Evolutionary conservation across 2,329 filamentous ascomycete species (phyloP).

Genomic region (Alternaria gansuensis): DNA sequence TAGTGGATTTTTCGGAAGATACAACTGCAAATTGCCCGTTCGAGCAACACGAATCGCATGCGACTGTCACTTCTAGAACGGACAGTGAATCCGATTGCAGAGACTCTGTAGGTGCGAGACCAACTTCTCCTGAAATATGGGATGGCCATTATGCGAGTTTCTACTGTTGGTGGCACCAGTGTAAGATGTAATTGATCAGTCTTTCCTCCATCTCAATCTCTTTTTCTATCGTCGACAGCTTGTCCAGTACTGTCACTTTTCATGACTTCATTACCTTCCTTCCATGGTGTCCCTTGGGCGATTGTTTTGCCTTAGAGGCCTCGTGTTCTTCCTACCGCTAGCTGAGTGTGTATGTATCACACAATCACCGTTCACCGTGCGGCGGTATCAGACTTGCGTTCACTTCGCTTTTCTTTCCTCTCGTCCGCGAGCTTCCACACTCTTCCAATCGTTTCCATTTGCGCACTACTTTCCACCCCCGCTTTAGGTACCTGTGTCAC

Average conservation of each 20-base stretch:
- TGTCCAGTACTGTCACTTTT: not conserved
- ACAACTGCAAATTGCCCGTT: not conserved
- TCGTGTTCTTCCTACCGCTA: not conserved
- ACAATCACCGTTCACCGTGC: not conserved
- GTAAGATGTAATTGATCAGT: fast-evolving
- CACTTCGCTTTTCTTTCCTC: not conserved
- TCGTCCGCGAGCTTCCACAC: not conserved
- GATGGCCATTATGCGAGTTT: not conserved
- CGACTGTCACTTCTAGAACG: not conserved
- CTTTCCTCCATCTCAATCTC: not conserved
- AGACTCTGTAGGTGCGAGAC: not conserved
- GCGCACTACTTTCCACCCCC: not conserved
- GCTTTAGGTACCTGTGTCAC: not conserved
- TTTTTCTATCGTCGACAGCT: not conserved
- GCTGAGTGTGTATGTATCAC: not conserved
- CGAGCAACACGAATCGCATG: not conserved
- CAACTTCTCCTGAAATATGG: not conserved
- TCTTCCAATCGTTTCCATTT: slow-evolving; percentile 10
- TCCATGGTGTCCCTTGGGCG: not conserved
- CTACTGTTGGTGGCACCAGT: too few relatives aligned
- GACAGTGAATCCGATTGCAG: not conserved
- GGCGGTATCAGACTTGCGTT: not conserved
- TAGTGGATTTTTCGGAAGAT: not conserved
- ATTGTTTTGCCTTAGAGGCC: not conserved
- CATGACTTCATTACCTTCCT: not conserved